phyloP scores from a whole-genome alignment of 257 asterid species.

The Echium plantagineum region DNA sequence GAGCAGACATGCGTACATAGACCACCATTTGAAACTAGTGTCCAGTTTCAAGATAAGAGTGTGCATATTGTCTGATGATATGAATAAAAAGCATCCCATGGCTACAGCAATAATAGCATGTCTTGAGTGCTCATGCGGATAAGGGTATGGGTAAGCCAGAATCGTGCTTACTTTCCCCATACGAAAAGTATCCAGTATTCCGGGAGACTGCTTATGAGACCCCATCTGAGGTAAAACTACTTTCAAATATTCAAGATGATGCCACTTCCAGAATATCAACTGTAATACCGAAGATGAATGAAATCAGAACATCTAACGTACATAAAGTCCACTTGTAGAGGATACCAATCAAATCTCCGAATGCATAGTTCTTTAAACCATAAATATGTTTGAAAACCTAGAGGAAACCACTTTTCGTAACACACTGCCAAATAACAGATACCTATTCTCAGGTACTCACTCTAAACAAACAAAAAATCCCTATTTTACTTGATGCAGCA shows the following conservation, averaged over 20 bases:
- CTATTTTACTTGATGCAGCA: not conserved
- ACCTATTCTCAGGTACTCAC: not conserved
- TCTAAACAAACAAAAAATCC: too few relatives aligned
- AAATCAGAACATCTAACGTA: not conserved
- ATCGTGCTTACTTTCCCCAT: slow-evolving; percentile 94
- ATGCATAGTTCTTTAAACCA: not conserved
- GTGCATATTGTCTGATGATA: slow-evolving; percentile 91
- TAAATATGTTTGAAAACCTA: not conserved
- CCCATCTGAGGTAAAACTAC: slow-evolving; percentile 35
- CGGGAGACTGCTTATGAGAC: slow-evolving; percentile 46
- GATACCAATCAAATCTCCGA: not conserved
- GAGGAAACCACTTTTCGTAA: too few relatives aligned
- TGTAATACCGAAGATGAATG: not conserved
- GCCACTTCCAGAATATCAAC: not conserved
- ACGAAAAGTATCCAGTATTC: slow-evolving; percentile 68
- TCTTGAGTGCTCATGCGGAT: slow-evolving; percentile 94
- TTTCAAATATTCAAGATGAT: slow-evolving; percentile 6
- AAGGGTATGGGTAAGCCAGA: slow-evolving; percentile 76
- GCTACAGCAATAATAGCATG: slow-evolving; percentile 91
- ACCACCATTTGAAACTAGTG: slow-evolving; percentile 99
- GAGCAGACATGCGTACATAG: slow-evolving; percentile 93
- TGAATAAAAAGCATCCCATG: slow-evolving; percentile 89
- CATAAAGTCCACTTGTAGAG: not conserved
- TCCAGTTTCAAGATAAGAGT: slow-evolving; percentile 92
- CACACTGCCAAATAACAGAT: not conserved